phyloP scores from a whole-genome alignment of 2,329 filamentous ascomycete genomes.

The Pestalotiopsis sp. region DNA sequence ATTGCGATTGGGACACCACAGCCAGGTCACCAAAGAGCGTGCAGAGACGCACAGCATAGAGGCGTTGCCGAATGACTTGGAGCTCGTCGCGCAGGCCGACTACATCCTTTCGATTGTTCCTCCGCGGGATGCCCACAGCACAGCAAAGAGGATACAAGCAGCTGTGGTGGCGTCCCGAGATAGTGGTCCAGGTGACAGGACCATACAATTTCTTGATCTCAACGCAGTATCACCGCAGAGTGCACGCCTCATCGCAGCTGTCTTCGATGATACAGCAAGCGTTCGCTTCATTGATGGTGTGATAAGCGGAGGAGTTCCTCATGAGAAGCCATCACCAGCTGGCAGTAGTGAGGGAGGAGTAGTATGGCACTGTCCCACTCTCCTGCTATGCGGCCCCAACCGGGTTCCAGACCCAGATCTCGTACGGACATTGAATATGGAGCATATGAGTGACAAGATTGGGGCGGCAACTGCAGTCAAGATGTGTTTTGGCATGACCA shows the following conservation, averaged over 20 bases:
- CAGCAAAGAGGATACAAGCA: background rate
- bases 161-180: background rate
- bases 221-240: conserved; percentile 1
- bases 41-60: background rate
- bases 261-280: background rate
- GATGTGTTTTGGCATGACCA: conserved; percentile 7
- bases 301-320: conserved; percentile 2
- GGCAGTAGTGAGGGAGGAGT: background rate
- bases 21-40: background rate
- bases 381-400: background rate
- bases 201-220: background rate
- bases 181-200: background rate
- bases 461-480: conserved; percentile 2
- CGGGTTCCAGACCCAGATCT: background rate
- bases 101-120: conserved; percentile 1
- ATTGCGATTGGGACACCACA: background rate
- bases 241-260: background rate
- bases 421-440: background rate
- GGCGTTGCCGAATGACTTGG: background rate
- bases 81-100: background rate
- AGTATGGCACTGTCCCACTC: background rate
- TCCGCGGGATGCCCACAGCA: background rate
- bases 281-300: conserved; percentile 1
- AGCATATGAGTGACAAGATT: conserved; percentile 6
- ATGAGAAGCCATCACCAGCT: background rate